Conservation (phyloP, 83 land plant genomes). For the Larix sibirica region DNA sequence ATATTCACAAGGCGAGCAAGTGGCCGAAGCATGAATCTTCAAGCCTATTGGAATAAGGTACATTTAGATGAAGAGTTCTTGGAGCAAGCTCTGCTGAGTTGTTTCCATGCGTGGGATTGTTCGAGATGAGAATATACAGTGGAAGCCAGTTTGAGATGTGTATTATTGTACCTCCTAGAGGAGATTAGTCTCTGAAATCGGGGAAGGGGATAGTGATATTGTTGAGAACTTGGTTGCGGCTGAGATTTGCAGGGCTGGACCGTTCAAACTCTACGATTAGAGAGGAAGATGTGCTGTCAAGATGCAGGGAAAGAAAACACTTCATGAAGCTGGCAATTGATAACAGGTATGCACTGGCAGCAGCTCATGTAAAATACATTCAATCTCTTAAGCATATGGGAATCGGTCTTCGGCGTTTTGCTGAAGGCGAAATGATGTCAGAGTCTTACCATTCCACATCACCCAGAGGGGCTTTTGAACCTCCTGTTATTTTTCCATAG, state of each 20-base stretch:
- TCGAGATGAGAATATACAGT: background rate
- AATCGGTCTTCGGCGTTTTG: constrained; percentile 35
- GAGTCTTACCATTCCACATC: constrained; percentile 29
- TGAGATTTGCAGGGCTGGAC: constrained; percentile 39
- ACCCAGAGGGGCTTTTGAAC: constrained; percentile 19
- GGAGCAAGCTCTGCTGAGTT: background rate
- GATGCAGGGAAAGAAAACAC: constrained; percentile 54
- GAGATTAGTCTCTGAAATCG: background rate
- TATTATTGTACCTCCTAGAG: background rate
- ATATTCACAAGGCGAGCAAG: background rate
- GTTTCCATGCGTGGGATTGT: background rate
- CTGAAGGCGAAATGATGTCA: constrained; percentile 44
- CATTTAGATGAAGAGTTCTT: background rate
- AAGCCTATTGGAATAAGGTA: background rate
- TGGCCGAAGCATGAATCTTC: background rate
- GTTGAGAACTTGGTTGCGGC: background rate
- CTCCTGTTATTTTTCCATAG: constrained; percentile 9
- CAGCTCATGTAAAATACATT: constrained; percentile 59
- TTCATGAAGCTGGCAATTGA: constrained; percentile 56
- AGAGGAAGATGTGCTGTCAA: constrained; percentile 32
- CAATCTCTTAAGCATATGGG: constrained; percentile 58
- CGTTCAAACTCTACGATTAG: constrained; percentile 42
- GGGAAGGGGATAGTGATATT: background rate
- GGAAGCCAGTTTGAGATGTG: background rate
- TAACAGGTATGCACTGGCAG: constrained; percentile 54